These are phyloP conservation scores for Globisporangium viniferum DNA, from an alignment of 352 stramenopile species.

Conservation along the genomic window DNA sequence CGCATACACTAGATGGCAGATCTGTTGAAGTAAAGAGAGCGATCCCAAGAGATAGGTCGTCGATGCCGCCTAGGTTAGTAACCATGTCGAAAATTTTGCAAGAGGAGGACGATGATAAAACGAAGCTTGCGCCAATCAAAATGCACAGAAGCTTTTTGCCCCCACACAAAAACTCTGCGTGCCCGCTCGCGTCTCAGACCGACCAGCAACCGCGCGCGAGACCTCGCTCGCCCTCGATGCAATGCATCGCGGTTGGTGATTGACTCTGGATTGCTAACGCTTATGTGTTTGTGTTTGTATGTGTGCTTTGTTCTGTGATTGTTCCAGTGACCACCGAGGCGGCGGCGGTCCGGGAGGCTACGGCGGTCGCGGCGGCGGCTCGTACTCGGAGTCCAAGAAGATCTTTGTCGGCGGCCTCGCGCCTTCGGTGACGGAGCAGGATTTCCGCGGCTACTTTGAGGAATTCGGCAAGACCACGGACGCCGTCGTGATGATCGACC, in stretches of 20 bases:
- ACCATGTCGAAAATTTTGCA: slow-evolving; percentile 12
- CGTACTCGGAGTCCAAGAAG: slow-evolving; percentile 84
- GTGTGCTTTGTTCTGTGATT: slow-evolving; percentile 3
- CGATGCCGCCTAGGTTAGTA: slow-evolving; percentile 73
- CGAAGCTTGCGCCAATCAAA: slow-evolving; percentile 20
- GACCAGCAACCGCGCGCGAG: neutral
- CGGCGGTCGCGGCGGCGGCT: slow-evolving; percentile 21
- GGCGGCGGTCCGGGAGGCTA: slow-evolving; percentile 7
- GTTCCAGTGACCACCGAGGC: slow-evolving; percentile 24
- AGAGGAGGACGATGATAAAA: slow-evolving; percentile 19
- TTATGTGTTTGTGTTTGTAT: neutral
- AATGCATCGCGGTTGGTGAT: neutral
- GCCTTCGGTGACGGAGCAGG: slow-evolving; percentile 82
- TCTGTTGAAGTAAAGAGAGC: slow-evolving; percentile 92
- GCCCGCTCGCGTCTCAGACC: neutral
- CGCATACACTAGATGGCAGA: slow-evolving; percentile 88
- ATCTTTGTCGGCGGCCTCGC: slow-evolving; percentile 92
- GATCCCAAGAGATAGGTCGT: slow-evolving; percentile 83
- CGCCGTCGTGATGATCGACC: slow-evolving; percentile 92
- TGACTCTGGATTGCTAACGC: neutral
- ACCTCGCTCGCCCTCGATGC: neutral
- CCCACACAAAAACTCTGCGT: slow-evolving; percentile 10
- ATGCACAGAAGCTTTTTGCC: slow-evolving; percentile 25
- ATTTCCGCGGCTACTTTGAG: slow-evolving; percentile 92
- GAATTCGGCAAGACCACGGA: slow-evolving; percentile 89